phyloP scores from a whole-genome alignment of 805 yeast species.

The Candida krabiensis region DNA sequence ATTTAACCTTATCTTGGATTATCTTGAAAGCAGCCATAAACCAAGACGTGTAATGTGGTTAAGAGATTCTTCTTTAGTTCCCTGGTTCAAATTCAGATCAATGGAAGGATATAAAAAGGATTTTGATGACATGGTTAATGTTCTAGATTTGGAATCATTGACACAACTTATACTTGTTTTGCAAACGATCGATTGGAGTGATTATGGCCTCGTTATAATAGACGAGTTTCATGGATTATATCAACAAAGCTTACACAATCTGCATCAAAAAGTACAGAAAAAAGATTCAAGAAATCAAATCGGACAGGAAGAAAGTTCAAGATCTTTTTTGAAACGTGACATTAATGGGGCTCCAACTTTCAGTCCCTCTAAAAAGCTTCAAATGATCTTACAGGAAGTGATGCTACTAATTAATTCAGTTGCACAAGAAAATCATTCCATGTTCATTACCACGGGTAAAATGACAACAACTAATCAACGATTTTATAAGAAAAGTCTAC shows the following conservation, averaged over 20 bases:
- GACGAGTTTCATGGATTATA: constrained; percentile 30
- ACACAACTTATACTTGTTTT: constrained; percentile 23
- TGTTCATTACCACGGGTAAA: constrained; percentile 29
- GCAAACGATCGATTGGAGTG: constrained; percentile 16
- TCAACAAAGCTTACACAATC: constrained; percentile 13
- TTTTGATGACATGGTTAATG: constrained; percentile 13
- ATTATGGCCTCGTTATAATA: constrained; percentile 25
- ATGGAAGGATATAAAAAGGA: constrained; percentile 1
- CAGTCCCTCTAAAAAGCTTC: constrained; percentile 24
- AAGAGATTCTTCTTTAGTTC: constrained; percentile 19
- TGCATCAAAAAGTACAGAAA: constrained; percentile 6
- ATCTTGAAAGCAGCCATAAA: constrained; percentile 2
- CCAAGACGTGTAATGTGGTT: constrained; percentile 15
- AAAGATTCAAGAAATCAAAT: constrained; percentile 5
- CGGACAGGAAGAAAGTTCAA: not conserved
- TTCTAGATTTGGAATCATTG: constrained; percentile 16
- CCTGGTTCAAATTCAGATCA: constrained; percentile 26
- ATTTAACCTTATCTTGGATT: constrained; percentile 18
- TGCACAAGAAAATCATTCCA: constrained; percentile 10
- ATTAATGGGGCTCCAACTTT: constrained; percentile 17
- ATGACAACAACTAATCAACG: constrained; percentile 28
- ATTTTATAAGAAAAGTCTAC: constrained; percentile 14
- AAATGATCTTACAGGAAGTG: constrained; percentile 21
- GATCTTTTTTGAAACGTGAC: constrained; percentile 18
- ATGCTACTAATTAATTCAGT: constrained; percentile 17